Evolutionary conservation across 352 stramenopile species (phyloP), one percentile per base, ranked within the genome.

Genomic region (Thraustotheca clavata): DNA sequence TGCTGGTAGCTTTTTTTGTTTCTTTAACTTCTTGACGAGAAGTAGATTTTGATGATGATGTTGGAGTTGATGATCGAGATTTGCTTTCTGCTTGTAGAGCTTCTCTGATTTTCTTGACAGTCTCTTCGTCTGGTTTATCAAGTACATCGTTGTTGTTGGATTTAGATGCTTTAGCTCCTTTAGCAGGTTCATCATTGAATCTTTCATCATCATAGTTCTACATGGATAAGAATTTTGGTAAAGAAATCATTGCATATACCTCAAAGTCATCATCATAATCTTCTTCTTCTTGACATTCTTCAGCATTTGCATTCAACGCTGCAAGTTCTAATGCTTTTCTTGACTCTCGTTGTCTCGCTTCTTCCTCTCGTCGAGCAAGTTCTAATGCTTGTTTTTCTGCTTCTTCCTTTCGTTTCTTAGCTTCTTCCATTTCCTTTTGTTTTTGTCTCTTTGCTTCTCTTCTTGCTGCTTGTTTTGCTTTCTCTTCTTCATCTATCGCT

Each of bases 211-310:
- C 72, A 36, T 84, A 80, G 50, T 82, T 79, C 67, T 65, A 54
- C 24, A 18, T 2, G 18, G 38, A 29, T 34, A 52, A 7, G 49
- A 16, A 22, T 34, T 26, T 20, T 1, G 50, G 3, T 18, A 2
- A 8, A 60, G 27, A 20, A 41, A 12, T 22, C 52, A 22, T 49
- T n/a, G n/a, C n/a, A n/a, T n/a, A n/a, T 16, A 65, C 57, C 57
- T 84, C 76, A 70, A 88, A 89, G 0, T 69, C 80, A 5, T 89
- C 80, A 34, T 88, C 76, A 41, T 89, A 88, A 2, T 86, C 80
- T 12, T 80, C 80, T 71, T 89, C 74, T 22, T 81, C 80, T 35
- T 87, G 77, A 11, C 78, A 84, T 39, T 86, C 77, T 38, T 89
- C 77, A 12, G 78, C 80, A 50, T 89, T 89, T 5, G 80, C 80